Percentiles rank a stretch among this genome's conserved stretches.
These are phyloP conservation scores for Triangularia setosa DNA, from an alignment of 2,329 filamentous ascomycete species.

Conservation along the genomic window DNA sequence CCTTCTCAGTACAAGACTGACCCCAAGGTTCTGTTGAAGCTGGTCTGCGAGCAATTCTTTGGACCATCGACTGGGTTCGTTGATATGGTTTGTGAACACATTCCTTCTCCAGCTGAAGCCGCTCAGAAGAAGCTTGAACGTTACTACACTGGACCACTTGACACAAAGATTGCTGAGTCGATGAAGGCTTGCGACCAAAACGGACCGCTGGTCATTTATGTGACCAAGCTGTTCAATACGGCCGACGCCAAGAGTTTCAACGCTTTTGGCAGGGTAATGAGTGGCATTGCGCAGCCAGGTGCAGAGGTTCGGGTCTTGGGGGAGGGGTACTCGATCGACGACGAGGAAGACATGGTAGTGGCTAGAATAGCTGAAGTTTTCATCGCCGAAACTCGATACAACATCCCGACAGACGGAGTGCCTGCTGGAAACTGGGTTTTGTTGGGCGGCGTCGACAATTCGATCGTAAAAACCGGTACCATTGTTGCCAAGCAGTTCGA, in stretches of 20 bases:
- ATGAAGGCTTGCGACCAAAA: slow-evolving; percentile 85
- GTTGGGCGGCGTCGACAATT: slow-evolving; percentile 92
- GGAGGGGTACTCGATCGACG: slow-evolving; percentile 92
- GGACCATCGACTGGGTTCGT: slow-evolving; percentile 81
- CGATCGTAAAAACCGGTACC: slow-evolving; percentile 95
- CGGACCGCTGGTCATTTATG: slow-evolving; percentile 83
- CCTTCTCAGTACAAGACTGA: slow-evolving; percentile 89
- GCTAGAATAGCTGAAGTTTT: slow-evolving; percentile 82
- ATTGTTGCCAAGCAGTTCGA: slow-evolving; percentile 76
- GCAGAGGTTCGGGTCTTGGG: slow-evolving; percentile 86
- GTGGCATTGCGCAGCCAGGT: slow-evolving; percentile 79
- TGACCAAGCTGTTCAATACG: slow-evolving; percentile 91
- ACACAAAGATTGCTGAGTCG: slow-evolving; percentile 72
- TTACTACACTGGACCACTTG: slow-evolving; percentile 88
- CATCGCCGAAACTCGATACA: slow-evolving; percentile 90
- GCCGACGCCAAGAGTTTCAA: slow-evolving; percentile 87
- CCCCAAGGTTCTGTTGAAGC: slow-evolving; percentile 79
- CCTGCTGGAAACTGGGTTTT: slow-evolving; percentile 92
- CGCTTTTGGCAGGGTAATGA: slow-evolving; percentile 87
- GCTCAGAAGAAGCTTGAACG: slow-evolving; percentile 72
- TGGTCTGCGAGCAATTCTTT: slow-evolving; percentile 95
- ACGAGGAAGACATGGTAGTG: slow-evolving; percentile 94
- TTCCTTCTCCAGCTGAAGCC: slow-evolving; percentile 81
- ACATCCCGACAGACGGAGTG: slow-evolving; percentile 83
- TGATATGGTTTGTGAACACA: slow-evolving; percentile 87